Base-by-base conservation (phyloP, 192 early-diverging fungal genomes). In the Coemansia erecta region DNA sequence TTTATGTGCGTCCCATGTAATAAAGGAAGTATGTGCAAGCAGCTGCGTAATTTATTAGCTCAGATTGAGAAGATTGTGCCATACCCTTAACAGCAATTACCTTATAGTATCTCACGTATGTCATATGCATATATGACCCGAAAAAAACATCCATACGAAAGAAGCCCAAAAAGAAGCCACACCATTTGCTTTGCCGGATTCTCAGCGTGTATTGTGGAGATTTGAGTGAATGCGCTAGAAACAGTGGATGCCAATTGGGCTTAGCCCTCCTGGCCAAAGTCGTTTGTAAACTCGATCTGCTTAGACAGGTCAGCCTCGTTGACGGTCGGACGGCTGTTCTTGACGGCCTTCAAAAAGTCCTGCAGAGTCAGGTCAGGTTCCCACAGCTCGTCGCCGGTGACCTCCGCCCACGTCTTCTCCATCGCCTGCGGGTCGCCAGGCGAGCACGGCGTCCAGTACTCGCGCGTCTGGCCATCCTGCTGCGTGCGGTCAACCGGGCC, bases 401-500 rank as follows among this genome's bases (percentile, higher is more conserved):
- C 85, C 23, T 92, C 85, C 46, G 85, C 86, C 97, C 97, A 99
- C 2, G 82, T 85, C 85, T 88, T 91, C 61, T 95, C 94, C 17
- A 86, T 70, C 0, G 94, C 95, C 1, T 84, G 86, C 42, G 84
- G 82, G 40, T 94, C 97, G 24, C 94, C 95, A 0, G 95, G 94
- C 48, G 94, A 97, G 70, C 95, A 99, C 7, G 97, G 97, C 42
- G 90, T 95, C 63, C 93, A 82, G 54, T 89, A 84, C 37, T 78
- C 59, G 54, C 68, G 61, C 50, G 46, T 47, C 9, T 50, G 60
- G 6, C 56, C 68, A 8, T 26, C 53, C 1, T 56, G 53, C 54
- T 51, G 23, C 15, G 17, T 23, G n/a, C 71, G 56, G 35, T 61
- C 61, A 1, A 17, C 45, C 8, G 67, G 57, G 4, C 53, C 33